Evolutionary conservation across 345 rosid species (phyloP), one percentile per base, ranked within the genome.

Genomic region (Pistacia atlantica): DNA sequence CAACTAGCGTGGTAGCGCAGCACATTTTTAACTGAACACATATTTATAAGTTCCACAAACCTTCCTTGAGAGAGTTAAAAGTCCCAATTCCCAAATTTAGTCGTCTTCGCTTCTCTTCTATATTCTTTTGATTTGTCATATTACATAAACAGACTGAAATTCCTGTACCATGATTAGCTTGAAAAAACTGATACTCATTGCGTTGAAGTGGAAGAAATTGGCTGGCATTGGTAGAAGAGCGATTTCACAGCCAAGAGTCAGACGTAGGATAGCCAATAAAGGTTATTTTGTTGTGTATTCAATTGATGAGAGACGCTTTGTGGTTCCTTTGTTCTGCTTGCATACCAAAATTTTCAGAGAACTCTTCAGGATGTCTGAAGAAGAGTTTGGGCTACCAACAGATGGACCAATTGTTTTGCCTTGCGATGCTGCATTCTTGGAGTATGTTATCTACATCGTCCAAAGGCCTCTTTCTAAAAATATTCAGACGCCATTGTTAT

Each of bases 341-440:
- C 52, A 46, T n/a, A 78, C 68, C 56, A 67, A 11, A 31, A 42
- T 82, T 75, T 85, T 77, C 78, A 72, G 49, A 68, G 83, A 85
- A 78, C 76, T 85, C 0, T 69, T 85, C 1, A 72, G 69, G 82
- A 57, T 80, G 72, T 77, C 87, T 0, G 85, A 82, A 61, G 85
- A 82, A 75, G 85, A 67, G 59, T 82, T 80, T 17, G 85, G 85
- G 18, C 20, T 82, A 35, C 85, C 85, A 1, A 65, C 20, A 3
- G 85, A 78, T 31, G 86, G 84, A 3, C 86, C 88, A 9, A 80
- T 78, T n/a, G 72, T 78, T 76, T 65, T 85, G 79, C 81, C 88
- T 46, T 82, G 76, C 22, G 69, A 82, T 28, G 82, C 75, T 3
- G 74, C 77, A 1, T 62, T 75, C 66, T 57, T 85, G 82, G 82